Evolutionary conservation across 1,284 basidiomycete species (phyloP).

Genomic region (Sanghuangporus weigelae): DNA sequence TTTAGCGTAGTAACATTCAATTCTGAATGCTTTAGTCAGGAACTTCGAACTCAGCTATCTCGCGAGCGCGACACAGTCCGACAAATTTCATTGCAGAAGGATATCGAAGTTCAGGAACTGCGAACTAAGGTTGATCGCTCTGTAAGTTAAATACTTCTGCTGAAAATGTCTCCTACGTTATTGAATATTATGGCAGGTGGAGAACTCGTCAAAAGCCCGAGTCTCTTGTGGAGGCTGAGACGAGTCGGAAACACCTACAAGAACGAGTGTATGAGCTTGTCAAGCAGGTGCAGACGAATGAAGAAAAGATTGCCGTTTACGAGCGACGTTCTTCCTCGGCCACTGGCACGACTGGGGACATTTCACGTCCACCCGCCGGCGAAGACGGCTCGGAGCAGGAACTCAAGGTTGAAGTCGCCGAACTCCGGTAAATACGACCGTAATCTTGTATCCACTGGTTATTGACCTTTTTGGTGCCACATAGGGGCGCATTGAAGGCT

Average conservation of each 20-base stretch:
- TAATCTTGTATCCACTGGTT: background rate
- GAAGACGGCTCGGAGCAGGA: constrained; percentile 67
- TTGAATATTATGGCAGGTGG: constrained; percentile 34
- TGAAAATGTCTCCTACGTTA: background rate
- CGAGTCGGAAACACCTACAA: constrained; percentile 77
- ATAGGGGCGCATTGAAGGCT: constrained; percentile 67
- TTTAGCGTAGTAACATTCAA: background rate
- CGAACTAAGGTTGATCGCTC: constrained; percentile 69
- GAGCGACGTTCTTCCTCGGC: constrained; percentile 54
- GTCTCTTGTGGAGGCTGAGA: constrained; percentile 72
- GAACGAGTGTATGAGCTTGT: constrained; percentile 69
- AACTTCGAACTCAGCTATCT: constrained; percentile 66
- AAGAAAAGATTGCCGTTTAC: constrained; percentile 83
- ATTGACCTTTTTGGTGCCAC: background rate
- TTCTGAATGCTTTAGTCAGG: constrained; percentile 44
- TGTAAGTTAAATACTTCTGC: constrained; percentile 37
- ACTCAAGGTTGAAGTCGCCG: constrained; percentile 80
- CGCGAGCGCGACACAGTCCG: constrained; percentile 72
- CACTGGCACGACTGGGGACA: constrained; percentile 22
- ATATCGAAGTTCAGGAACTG: constrained; percentile 75
- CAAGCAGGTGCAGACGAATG: constrained; percentile 67
- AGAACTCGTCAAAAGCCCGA: constrained; percentile 65
- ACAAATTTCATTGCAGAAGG: constrained; percentile 68
- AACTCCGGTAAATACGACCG: constrained; percentile 56
- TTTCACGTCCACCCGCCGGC: constrained; percentile 29